Evolutionary conservation across 1,284 basidiomycete genomes (phyloP), one percentile per base, ranked within the genome.

Genomic region (Sutorius eximius): DNA sequence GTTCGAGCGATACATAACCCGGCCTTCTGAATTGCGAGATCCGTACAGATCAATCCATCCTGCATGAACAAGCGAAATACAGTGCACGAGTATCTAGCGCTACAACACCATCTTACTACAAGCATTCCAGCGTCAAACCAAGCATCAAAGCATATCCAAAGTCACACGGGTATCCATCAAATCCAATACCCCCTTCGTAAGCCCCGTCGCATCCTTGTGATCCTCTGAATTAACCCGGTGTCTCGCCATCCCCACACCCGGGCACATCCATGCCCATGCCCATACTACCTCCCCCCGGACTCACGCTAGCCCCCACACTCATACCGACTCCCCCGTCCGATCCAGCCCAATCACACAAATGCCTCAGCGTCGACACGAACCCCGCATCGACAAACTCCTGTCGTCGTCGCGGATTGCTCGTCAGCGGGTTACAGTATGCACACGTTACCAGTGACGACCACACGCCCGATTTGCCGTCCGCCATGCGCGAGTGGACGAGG

Each of bases 381-480:
- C 77, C 76, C 0, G 71, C 73, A 1, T 78, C 78, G 22, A 70
- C 62, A 18, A 82, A 61, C 50, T 75, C 73, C 32, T 70, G 62
- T 24, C 72, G 65, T 44, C 72, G 68, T 37, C 63, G 59, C 1
- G 73, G 67, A 37, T 75, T 72, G 0, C 66, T 72, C 56, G 59
- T 75, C 59, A 69, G 66, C 9, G 90, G 76, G 58, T 82, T 78
- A 18, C n/a, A n/a, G n/a, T 81, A 68, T 7, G 88, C 75, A 57
- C 82, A 85, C 1, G 75, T 70, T 1, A 85, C 77, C 0, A 85
- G 81, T 0, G 86, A 86, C 15, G 78, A 71, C n/a, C 86, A 79
- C 1, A 84, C 77, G 4, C 81, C 80, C 0, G 79, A 74, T 38
- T 78, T 81, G 1, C 75, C 73, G 49, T 86, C 82, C 0, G 81